phyloP scores from a whole-genome alignment of 2,329 filamentous ascomycete species.

The Bipolaris zeicola region DNA sequence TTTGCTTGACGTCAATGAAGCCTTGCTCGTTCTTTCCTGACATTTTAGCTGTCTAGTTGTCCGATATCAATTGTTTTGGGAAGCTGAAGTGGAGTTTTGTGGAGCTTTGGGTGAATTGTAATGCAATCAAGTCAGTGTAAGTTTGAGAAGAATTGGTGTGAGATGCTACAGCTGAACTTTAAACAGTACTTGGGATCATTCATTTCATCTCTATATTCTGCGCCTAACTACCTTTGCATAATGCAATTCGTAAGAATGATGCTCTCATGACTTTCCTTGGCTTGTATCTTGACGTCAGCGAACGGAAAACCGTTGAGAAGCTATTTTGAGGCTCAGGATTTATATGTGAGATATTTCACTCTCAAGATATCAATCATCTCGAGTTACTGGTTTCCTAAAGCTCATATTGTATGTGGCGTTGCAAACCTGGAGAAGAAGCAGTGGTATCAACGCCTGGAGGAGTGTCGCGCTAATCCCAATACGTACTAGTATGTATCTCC shows the following conservation, averaged over 20 bases:
- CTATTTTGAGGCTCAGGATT: background rate
- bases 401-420: background rate
- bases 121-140: background rate
- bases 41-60: constrained; percentile 22
- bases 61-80: background rate
- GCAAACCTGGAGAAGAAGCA: no score
- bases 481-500: background rate
- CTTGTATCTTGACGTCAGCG: constrained; percentile 18
- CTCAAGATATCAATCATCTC: background rate
- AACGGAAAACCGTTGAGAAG: background rate
- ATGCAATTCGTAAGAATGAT: constrained; percentile 15
- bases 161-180: background rate
- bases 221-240: background rate
- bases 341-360: background rate
- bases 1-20: constrained; percentile 34
- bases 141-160: background rate
- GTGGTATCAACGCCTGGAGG: no score
- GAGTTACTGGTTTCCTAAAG: no score
- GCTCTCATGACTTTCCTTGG: constrained; percentile 10
- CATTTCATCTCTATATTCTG: background rate
- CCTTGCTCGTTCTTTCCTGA: constrained; percentile 30
- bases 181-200: background rate
- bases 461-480: background rate
- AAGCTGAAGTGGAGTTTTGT: background rate
- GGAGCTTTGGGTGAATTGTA: background rate